Percentiles rank a stretch among this genome's conserved stretches.
Conservation (phyloP, 148 eudicot species). For the Camellia granthamiana region DNA sequence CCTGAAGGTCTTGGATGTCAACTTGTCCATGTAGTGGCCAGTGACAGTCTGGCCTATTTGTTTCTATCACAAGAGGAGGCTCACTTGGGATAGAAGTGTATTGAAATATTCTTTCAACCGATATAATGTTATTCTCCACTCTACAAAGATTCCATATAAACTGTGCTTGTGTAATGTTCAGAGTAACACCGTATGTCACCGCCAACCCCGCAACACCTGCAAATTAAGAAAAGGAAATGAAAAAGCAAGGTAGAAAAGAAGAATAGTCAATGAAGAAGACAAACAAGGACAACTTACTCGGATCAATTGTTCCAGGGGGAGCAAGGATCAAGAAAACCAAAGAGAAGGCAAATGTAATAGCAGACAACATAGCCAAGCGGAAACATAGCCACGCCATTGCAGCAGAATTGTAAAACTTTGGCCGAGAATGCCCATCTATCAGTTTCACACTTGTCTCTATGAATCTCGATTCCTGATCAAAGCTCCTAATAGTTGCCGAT, state of each 20-base stretch:
- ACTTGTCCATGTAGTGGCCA: constrained; percentile 62
- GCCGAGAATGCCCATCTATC: constrained; percentile 37
- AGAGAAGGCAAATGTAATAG: constrained; percentile 43
- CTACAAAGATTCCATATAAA: constrained; percentile 41
- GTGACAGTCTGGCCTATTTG: constrained; percentile 33
- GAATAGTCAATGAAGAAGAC: background rate
- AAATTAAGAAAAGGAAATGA: background rate
- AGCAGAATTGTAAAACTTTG: constrained; percentile 42
- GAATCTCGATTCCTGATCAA: constrained; percentile 50
- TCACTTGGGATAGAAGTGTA: constrained; percentile 47
- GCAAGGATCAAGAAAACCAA: constrained; percentile 49
- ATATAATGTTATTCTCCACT: constrained; percentile 58
- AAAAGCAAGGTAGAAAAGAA: background rate
- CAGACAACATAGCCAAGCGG: constrained; percentile 53
- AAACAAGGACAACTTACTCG: constrained; percentile 30
- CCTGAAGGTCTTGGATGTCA: constrained; percentile 43
- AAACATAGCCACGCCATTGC: constrained; percentile 54
- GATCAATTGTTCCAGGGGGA: constrained; percentile 44
- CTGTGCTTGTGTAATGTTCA: constrained; percentile 39
- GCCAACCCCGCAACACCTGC: constrained; percentile 62
- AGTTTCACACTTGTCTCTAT: constrained; percentile 27
- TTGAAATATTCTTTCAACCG: constrained; percentile 67
- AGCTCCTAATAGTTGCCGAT: constrained; percentile 52
- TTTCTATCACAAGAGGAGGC: constrained; percentile 54
- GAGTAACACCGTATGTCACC: constrained; percentile 53